A percentile compares a stretch with the other conserved stretches of the same genome.
Conservation (phyloP, 2,329 filamentous ascomycete genomes). For the Orbilia quercus region DNA sequence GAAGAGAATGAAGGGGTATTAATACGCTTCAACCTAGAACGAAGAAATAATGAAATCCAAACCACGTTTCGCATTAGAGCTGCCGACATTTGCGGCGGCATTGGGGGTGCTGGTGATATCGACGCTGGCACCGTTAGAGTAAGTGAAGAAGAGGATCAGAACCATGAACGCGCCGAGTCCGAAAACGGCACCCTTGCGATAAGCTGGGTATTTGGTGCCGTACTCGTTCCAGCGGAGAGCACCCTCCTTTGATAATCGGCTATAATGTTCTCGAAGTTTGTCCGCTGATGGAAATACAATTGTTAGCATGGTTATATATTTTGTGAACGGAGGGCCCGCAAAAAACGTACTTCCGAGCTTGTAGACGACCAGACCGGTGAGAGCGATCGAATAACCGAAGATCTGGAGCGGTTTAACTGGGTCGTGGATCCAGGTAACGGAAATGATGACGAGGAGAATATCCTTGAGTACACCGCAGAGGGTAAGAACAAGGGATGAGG, state of each 20-base stretch:
- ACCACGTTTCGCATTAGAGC: conserved; percentile 24
- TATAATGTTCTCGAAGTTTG: conserved; percentile 73
- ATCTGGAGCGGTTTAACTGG: conserved; percentile 80
- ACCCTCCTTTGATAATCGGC: conserved; percentile 55
- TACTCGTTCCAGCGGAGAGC: conserved; percentile 57
- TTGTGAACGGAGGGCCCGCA: neutral
- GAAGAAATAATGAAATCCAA: conserved; percentile 28
- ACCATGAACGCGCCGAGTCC: conserved; percentile 47
- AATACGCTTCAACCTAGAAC: conserved; percentile 13
- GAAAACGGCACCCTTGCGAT: conserved; percentile 54
- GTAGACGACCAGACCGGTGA: conserved; percentile 83
- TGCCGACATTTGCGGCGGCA: conserved; percentile 14
- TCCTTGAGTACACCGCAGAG: conserved; percentile 90
- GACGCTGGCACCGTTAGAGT: conserved; percentile 20
- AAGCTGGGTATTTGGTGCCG: conserved; percentile 57
- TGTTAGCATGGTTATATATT: conserved; percentile 4
- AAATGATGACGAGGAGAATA: conserved; percentile 81
- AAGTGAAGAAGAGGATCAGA: conserved; percentile 53
- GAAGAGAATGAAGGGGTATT: neutral
- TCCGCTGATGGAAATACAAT: conserved; percentile 65
- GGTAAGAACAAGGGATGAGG: conserved; percentile 84
- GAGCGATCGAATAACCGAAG: conserved; percentile 84
- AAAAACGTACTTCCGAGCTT: conserved; percentile 73
- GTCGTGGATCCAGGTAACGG: conserved; percentile 75
- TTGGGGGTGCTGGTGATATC: conserved; percentile 18